Conservation (phyloP, 164 flowering plant species). For the Sedum album region DNA sequence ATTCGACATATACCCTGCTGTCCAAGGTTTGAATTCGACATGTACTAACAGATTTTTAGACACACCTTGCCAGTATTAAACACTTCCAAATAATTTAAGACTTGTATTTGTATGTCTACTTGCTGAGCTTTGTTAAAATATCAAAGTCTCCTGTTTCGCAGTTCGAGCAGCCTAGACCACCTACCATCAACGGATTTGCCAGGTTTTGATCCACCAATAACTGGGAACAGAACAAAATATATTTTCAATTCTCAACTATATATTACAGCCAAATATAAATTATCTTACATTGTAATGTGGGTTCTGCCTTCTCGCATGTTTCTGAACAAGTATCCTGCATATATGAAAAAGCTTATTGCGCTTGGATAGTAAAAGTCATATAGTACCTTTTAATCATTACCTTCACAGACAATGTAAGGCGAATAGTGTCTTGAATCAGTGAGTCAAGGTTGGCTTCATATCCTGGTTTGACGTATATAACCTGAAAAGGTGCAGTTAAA, state of each 20-base stretch:
- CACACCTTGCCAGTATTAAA: too few relatives aligned
- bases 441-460: conserved; percentile 73
- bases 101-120: background rate
- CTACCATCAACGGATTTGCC: conserved; percentile 31
- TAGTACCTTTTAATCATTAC: conserved; percentile 14
- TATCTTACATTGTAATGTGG: conserved; percentile 48
- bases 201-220: conserved; percentile 26
- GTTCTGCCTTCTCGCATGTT: conserved; percentile 53
- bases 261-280: too few relatives aligned
- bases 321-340: conserved; percentile 85
- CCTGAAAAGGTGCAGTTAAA: conserved; percentile 32
- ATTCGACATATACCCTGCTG: too few relatives aligned
- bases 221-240: conserved; percentile 32
- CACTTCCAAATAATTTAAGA: too few relatives aligned
- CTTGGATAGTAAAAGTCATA: too few relatives aligned
- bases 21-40: too few relatives aligned
- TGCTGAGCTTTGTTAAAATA: background rate
- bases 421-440: conserved; percentile 61
- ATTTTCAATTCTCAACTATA: too few relatives aligned
- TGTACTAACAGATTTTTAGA: too few relatives aligned
- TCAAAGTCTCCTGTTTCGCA: conserved; percentile 18
- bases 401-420: conserved; percentile 53
- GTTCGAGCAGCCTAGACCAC: conserved; percentile 47
- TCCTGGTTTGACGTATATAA: conserved; percentile 81
- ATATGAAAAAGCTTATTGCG: background rate